phyloP scores from a whole-genome alignment of 2,329 filamentous ascomycete species.

The Didymella arachidicola region DNA sequence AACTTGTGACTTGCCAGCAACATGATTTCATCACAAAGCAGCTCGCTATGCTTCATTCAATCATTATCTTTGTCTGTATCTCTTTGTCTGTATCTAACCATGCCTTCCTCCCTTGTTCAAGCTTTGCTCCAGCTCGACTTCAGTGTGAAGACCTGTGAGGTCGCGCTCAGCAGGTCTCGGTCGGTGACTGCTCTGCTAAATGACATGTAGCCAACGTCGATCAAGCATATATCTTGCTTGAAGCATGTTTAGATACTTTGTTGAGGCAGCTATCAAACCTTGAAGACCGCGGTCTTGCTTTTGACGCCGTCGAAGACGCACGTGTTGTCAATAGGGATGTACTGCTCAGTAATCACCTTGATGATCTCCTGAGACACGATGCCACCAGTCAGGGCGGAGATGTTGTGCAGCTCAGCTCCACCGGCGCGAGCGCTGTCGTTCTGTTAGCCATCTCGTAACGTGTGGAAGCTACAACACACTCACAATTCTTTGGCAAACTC shows the following conservation, averaged over 20 bases:
- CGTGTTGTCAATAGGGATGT: constrained; percentile 69
- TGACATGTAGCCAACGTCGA: background rate
- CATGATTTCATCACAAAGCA: background rate
- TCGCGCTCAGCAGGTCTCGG: background rate
- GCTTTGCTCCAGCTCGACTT: background rate
- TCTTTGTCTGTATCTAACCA: background rate
- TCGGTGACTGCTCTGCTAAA: background rate
- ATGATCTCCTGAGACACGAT: constrained; percentile 97
- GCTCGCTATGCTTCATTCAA: background rate
- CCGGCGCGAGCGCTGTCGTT: constrained; percentile 70
- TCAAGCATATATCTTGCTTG: background rate
- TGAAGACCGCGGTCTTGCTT: constrained; percentile 63
- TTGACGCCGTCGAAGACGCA: constrained; percentile 69
- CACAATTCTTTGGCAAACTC: constrained; percentile 56
- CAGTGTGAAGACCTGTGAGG: background rate
- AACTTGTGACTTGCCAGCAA: background rate
- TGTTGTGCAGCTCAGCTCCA: constrained; percentile 90
- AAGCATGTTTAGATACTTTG: background rate
- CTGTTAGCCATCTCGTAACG: constrained; percentile 14
- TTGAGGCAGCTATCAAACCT: constrained; percentile 40
- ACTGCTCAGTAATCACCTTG: constrained; percentile 79
- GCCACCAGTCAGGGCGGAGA: constrained; percentile 84
- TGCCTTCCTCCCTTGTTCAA: background rate
- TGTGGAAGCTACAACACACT: constrained; percentile 43
- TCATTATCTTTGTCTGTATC: background rate